Evolutionary conservation across 1,284 basidiomycete genomes (phyloP).

Genomic region (Melampsora occidentalis): DNA sequence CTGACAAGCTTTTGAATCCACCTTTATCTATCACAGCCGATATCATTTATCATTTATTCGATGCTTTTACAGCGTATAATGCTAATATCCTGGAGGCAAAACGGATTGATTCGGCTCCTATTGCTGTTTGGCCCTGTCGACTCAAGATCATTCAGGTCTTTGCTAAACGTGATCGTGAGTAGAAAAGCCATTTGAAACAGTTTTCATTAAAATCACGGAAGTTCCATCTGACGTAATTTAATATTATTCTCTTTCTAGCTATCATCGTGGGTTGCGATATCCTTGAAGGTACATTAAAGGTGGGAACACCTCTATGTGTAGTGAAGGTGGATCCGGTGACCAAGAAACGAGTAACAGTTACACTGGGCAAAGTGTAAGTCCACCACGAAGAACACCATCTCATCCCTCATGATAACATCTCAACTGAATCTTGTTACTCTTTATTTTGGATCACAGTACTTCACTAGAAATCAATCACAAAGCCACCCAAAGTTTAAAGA

Average conservation of each 20-base stretch:
- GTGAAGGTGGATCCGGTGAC: conserved; percentile 82
- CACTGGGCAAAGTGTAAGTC: conserved; percentile 89
- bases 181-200: not conserved
- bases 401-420: not conserved
- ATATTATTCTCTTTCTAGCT: conserved; percentile 35
- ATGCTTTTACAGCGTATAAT: conserved; percentile 96
- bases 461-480: conserved; percentile 95
- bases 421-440: not conserved
- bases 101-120: conserved; percentile 82
- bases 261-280: conserved; percentile 96
- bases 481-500: conserved; percentile 73
- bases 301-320: conserved; percentile 93
- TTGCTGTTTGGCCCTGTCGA: conserved; percentile 94
- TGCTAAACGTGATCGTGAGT: conserved; percentile 86
- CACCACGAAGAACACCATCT: not conserved
- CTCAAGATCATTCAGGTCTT: conserved; percentile 89
- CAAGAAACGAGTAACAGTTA: conserved; percentile 84
- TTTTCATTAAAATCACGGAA: not conserved
- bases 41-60: conserved; percentile 98
- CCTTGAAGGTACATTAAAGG: conserved; percentile 82
- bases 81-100: conserved; percentile 89
- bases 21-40: conserved; percentile 62
- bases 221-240: not conserved
- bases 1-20: not conserved
- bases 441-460: conserved; percentile 61